Evolutionary conservation across 2,329 filamentous ascomycete species (phyloP), one percentile per base, ranked within the genome.

Genomic region (Xylaria sp.): DNA sequence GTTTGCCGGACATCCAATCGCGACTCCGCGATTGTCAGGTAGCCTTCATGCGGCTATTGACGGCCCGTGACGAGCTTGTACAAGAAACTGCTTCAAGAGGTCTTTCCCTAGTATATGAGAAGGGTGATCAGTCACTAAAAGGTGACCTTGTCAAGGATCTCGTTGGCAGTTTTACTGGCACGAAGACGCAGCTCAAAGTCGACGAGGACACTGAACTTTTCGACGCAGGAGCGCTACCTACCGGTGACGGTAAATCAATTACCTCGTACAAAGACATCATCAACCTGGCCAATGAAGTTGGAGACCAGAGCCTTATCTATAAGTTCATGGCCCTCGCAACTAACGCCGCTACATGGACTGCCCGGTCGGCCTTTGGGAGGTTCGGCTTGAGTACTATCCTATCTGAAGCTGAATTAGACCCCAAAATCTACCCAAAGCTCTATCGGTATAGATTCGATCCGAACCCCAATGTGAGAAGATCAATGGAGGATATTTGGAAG

Each of bases 251-350:
- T 8, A 93, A 87, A 72, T 94, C 94, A 0, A 88, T 98, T 63
- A 97, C 93, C 0, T 98, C 95, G 0, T 99, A 99, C 83, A 97
- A 97, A 78, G 96, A 99, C 76, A 98, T 99, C 72, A 92, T 99
- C 79, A 96, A 87, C 73, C 84, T 99, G 56, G 96, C 96, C n/a
- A 93, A 95, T 50, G 96, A 99, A 81, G 94, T 97, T 39, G 96
- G 96, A 12, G 95, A 99, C 75, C 95, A 96, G 66, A 94, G 92
- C 73, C 84, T 99, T n/a, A 93, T 98, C 0, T 99, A 99, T 83
- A 93, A 94, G 69, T 98, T 99, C 81, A 99, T 99, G 96, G 95
- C 94, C 0, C 86, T 99, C 72, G 96, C 96, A 2, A 93, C 94
- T 1, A 97, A 97, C 76, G 97, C 97, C 56, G 94, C 94, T 0